These are phyloP conservation scores for Xylaria scruposa DNA, from an alignment of 495 filamentous ascomycete species.

Conservation along the genomic window DNA sequence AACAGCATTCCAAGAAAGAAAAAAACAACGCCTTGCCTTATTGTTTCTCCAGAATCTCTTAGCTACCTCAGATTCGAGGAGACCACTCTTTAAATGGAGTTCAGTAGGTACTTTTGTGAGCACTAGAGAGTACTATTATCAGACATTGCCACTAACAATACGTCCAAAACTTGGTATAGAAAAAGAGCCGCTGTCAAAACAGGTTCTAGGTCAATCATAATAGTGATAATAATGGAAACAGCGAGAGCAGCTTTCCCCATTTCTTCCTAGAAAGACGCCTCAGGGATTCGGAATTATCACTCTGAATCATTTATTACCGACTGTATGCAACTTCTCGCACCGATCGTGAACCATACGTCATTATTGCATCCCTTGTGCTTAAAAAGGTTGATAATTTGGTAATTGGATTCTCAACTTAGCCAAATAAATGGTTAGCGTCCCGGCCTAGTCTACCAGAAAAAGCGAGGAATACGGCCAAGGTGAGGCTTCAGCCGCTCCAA, in stretches of 20 bases:
- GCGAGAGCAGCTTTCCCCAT: neutral
- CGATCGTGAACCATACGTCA: neutral
- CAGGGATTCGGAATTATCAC: neutral
- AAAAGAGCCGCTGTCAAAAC: neutral
- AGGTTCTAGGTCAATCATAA: neutral
- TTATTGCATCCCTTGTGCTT: neutral
- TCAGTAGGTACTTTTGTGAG: neutral
- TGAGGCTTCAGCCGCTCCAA: neutral
- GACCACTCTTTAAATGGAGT: neutral
- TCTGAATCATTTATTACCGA: constrained; percentile 8
- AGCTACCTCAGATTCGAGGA: neutral
- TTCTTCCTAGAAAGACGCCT: neutral
- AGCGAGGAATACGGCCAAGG: constrained; percentile 21
- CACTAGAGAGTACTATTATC: neutral
- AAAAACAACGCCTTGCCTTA: neutral
- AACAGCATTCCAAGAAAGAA: neutral
- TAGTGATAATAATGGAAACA: neutral
- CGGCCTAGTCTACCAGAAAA: neutral
- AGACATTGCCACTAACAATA: neutral
- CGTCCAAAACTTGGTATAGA: neutral
- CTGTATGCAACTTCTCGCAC: neutral
- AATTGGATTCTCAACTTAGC: neutral
- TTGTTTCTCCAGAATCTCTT: neutral
- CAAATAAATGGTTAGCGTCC: neutral
- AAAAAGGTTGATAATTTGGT: neutral